These are phyloP conservation scores for Yamadazyma conglobata DNA, from an alignment of 1,139 yeast species.

Conservation along the genomic window DNA sequence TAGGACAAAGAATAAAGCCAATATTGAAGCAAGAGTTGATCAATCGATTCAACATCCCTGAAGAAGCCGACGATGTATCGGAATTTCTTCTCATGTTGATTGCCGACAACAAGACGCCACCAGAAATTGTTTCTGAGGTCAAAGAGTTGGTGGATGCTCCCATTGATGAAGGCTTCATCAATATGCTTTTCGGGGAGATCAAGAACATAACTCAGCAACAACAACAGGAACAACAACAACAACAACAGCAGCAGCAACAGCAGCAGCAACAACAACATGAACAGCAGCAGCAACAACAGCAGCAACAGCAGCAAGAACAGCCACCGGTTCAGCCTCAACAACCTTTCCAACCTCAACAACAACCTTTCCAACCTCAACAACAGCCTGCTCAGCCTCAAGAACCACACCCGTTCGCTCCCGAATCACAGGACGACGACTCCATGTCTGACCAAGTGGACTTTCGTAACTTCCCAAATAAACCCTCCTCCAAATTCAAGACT, in stretches of 20 bases:
- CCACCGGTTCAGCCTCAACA: not conserved
- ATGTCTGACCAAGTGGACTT: slow-evolving; percentile 16
- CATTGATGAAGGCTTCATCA: slow-evolving; percentile 48
- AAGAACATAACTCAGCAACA: slow-evolving; percentile 28
- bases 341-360: slow-evolving; percentile 7
- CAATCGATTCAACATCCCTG: slow-evolving; percentile 36
- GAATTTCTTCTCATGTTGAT: slow-evolving; percentile 75
- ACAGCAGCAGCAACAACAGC: slow-evolving; percentile 15
- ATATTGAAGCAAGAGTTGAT: slow-evolving; percentile 36
- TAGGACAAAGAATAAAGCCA: slow-evolving; percentile 35
- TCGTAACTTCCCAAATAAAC: slow-evolving; percentile 12
- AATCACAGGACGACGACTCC: slow-evolving; percentile 8
- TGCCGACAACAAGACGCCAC: slow-evolving; percentile 63
- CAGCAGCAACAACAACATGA: slow-evolving; percentile 12
- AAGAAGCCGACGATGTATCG: slow-evolving; percentile 75
- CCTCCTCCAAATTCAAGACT: slow-evolving; percentile 5
- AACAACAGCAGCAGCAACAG: slow-evolving; percentile 10
- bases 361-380: slow-evolving; percentile 4
- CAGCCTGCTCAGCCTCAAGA: slow-evolving; percentile 10
- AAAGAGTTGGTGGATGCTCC: slow-evolving; percentile 62
- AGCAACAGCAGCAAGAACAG: slow-evolving; percentile 17
- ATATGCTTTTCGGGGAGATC: slow-evolving; percentile 55
- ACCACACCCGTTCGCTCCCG: not conserved
- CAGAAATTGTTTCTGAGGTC: slow-evolving; percentile 64
- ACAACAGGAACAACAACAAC: slow-evolving; percentile 12